These are phyloP conservation scores for Cubamyces lactineus DNA, from an alignment of 768 basidiomycete species.

Conservation along the genomic window DNA sequence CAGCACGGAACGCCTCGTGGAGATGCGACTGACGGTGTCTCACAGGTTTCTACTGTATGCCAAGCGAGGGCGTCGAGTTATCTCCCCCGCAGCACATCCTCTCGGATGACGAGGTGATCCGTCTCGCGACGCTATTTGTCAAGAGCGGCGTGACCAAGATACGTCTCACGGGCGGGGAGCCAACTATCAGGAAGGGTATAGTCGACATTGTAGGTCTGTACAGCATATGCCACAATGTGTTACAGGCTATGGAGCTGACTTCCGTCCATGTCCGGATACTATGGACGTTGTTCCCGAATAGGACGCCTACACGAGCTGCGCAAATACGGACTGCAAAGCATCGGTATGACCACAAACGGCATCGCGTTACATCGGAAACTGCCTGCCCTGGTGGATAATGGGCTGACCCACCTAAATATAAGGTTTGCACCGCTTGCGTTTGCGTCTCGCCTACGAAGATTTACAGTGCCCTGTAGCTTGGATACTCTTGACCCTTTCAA, in stretches of 20 bases:
- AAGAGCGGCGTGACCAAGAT: constrained; percentile 85
- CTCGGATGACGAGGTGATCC: constrained; percentile 74
- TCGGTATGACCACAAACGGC: constrained; percentile 89
- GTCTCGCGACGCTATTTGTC: constrained; percentile 78
- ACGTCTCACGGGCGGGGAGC: constrained; percentile 86
- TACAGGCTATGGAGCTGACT: not conserved
- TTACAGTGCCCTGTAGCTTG: constrained; percentile 47
- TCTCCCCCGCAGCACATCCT: constrained; percentile 71
- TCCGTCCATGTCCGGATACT: not conserved
- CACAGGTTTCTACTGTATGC: constrained; percentile 92
- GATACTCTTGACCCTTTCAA: constrained; percentile 87
- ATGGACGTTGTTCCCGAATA: constrained; percentile 32
- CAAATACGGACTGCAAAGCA: constrained; percentile 62
- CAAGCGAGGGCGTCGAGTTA: constrained; percentile 74
- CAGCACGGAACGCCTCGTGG: constrained; percentile 10
- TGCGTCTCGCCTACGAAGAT: constrained; percentile 3
- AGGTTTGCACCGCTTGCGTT: constrained; percentile 32
- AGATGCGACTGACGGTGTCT: constrained; percentile 6
- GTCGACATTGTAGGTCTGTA: constrained; percentile 65
- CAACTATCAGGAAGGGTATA: constrained; percentile 79
- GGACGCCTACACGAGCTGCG: constrained; percentile 67
- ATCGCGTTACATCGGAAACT: constrained; percentile 74
- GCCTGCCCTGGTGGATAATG: constrained; percentile 65
- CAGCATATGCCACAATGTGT: not conserved
- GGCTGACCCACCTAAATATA: constrained; percentile 73